phyloP scores from a whole-genome alignment of 345 rosid genomes.

The Salix suchowensis region DNA sequence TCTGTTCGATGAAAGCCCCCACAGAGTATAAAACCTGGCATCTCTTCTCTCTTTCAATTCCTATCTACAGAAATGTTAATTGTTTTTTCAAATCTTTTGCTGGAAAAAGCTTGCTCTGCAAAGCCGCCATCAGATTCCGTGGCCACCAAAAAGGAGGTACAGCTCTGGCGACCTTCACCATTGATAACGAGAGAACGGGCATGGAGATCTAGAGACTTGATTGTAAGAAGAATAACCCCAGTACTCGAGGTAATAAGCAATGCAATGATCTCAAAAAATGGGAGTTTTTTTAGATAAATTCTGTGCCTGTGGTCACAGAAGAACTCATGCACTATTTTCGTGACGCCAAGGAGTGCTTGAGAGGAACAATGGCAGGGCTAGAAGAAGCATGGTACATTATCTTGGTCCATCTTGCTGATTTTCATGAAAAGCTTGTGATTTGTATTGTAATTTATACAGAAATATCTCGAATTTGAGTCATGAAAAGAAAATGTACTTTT shows the following conservation, averaged over 20 bases:
- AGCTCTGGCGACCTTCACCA: slow-evolving; percentile 16
- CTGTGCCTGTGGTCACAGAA: not conserved
- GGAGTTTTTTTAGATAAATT: not conserved
- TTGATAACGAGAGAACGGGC: not conserved
- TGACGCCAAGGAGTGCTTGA: not conserved
- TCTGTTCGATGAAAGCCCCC: slow-evolving; percentile 2
- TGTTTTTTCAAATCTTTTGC: not conserved
- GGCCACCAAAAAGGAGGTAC: not conserved
- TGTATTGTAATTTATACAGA: no score
- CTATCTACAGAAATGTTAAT: not conserved
- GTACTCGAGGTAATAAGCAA: no score
- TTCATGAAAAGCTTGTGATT: no score
- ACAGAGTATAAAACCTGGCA: not conserved
- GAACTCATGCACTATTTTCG: not conserved
- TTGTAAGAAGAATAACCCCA: not conserved
- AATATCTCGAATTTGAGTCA: no score
- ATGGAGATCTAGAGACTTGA: not conserved
- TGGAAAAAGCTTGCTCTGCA: not conserved
- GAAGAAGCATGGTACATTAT: not conserved
- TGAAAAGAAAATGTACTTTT: rapidly evolving
- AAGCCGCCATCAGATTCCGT: slow-evolving; percentile 15
- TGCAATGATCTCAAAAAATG: not conserved
- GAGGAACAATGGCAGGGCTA: not conserved
- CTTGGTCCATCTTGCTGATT: no score
- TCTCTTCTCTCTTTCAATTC: not conserved